Evolutionary conservation across 1,284 basidiomycete species (phyloP).

Genomic region (Leccinum pallidistipes): DNA sequence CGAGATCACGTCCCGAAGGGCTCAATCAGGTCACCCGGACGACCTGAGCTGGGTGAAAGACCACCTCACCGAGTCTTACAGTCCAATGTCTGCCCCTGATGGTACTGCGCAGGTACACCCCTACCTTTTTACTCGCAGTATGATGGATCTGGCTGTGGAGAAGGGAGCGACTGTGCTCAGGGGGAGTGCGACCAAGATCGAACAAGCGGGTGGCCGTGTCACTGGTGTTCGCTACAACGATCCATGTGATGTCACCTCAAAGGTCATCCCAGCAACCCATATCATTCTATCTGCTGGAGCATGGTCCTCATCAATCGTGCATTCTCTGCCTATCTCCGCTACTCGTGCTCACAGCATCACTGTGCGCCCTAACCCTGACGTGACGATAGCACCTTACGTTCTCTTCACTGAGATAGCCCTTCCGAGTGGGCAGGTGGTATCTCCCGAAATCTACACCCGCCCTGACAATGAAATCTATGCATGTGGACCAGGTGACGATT

Average conservation of each 20-base stretch:
- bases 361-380: constrained; percentile 46
- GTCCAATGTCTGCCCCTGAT: constrained; percentile 54
- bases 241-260: constrained; percentile 31
- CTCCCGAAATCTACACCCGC: constrained; percentile 71
- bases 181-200: constrained; percentile 44
- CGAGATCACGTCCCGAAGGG: constrained; percentile 16
- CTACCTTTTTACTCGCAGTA: constrained; percentile 74
- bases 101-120: constrained; percentile 84
- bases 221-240: constrained; percentile 53
- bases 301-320: constrained; percentile 71
- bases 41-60: constrained; percentile 66
- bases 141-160: constrained; percentile 68
- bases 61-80: constrained; percentile 58
- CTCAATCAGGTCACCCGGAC: constrained; percentile 48
- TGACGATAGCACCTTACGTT: constrained; percentile 57
- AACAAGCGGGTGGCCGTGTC: constrained; percentile 43
- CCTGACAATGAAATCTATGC: constrained; percentile 69
- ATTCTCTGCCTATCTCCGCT: constrained; percentile 52
- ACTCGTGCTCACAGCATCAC: constrained; percentile 71
- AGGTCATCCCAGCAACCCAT: constrained; percentile 53
- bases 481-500: constrained; percentile 66
- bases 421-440: constrained; percentile 33
- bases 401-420: constrained; percentile 63
- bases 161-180: constrained; percentile 50
- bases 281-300: constrained; percentile 83